A percentile compares a stretch with the other conserved stretches of the same genome.
Conservation (phyloP, 805 yeast species). For the Yarrowia sp. region DNA sequence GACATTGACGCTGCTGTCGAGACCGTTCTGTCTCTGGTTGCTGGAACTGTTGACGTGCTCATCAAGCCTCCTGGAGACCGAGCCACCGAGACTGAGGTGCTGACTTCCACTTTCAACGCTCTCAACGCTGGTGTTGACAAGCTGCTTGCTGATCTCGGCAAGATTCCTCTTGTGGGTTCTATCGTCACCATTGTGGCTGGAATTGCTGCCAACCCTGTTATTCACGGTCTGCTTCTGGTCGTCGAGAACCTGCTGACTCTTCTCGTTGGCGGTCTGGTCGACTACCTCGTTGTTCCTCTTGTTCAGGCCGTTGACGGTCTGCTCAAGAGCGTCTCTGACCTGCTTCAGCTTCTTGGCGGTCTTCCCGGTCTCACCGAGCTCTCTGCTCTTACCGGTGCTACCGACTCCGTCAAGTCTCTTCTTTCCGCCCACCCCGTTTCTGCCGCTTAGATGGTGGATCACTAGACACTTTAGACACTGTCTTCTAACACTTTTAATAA, state of each 20-base stretch:
- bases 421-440: constrained; percentile 9
- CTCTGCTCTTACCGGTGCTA: constrained; percentile 37
- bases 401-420: constrained; percentile 5
- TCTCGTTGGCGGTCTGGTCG: constrained; percentile 21
- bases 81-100: constrained; percentile 6
- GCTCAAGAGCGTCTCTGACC: constrained; percentile 5
- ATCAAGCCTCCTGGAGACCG: constrained; percentile 25
- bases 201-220: constrained; percentile 20
- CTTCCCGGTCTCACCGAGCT: neutral
- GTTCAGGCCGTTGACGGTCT: constrained; percentile 24
- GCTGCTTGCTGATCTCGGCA: constrained; percentile 18
- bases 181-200: neutral
- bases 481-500: neutral
- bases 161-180: constrained; percentile 2
- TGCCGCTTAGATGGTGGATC: neutral
- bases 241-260: constrained; percentile 4
- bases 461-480: too few relatives aligned
- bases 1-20: constrained; percentile 13
- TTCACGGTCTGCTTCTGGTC: constrained; percentile 15
- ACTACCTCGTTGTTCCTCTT: constrained; percentile 21
- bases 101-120: neutral
- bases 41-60: constrained; percentile 6
- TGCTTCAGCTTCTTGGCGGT: constrained; percentile 15
- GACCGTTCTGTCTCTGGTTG: neutral
- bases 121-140: constrained; percentile 18